Conservation (phyloP, 2,329 filamentous ascomycete species). For the Uncinocarpus reesii region DNA sequence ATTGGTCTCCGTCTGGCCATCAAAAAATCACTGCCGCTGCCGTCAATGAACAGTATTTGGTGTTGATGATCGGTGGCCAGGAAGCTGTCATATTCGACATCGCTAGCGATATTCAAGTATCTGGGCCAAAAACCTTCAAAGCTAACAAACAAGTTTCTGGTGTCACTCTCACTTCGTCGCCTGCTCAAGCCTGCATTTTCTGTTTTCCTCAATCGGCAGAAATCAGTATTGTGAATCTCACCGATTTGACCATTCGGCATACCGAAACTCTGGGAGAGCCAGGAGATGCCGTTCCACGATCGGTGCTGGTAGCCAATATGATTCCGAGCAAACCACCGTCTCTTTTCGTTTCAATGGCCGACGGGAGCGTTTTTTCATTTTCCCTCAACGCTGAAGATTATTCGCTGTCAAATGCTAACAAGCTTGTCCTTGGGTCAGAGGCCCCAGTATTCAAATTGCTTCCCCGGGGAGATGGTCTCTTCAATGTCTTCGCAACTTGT, state of each 20-base stretch:
- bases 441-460: constrained; percentile 72
- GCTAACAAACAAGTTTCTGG: constrained; percentile 72
- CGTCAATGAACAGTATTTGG: constrained; percentile 56
- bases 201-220: constrained; percentile 81
- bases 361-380: constrained; percentile 82
- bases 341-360: constrained; percentile 80
- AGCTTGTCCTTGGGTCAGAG: constrained; percentile 72
- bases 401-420: constrained; percentile 62
- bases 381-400: constrained; percentile 54
- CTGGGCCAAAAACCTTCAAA: constrained; percentile 51
- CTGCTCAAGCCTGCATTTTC: constrained; percentile 60
- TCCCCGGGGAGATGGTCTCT: constrained; percentile 55
- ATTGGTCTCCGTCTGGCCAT: constrained; percentile 35
- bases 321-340: constrained; percentile 59
- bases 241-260: constrained; percentile 54
- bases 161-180: constrained; percentile 58
- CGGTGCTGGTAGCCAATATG: constrained; percentile 68
- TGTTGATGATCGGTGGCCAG: constrained; percentile 69
- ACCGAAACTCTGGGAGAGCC: constrained; percentile 55
- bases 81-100: constrained; percentile 60
- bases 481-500: constrained; percentile 82
- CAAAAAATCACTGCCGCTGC: constrained; percentile 66
- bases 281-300: constrained; percentile 68
- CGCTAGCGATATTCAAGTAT: constrained; percentile 45
- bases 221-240: constrained; percentile 62